These are phyloP conservation scores for Aegle marmelos DNA, from an alignment of 345 rosid genomes.

Conservation along the genomic window DNA sequence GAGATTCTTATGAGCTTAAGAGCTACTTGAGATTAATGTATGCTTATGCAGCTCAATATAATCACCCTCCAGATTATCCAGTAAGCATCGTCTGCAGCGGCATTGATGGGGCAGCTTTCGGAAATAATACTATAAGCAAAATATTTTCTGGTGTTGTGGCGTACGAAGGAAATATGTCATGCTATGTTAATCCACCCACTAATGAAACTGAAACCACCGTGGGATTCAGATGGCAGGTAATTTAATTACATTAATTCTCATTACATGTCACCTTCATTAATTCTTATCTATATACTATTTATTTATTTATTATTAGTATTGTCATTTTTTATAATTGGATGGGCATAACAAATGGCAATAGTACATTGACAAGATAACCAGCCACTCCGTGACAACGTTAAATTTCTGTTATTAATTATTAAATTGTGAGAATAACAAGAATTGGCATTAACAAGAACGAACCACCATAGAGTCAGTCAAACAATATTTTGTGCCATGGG, in stretches of 20 bases:
- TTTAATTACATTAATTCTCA: neutral
- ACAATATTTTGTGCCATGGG: too few species aligned
- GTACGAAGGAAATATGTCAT: neutral
- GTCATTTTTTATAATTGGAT: too few species aligned
- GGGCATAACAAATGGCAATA: too few species aligned
- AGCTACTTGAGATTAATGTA: neutral
- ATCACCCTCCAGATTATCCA: constrained; percentile 21
- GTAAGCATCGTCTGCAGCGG: constrained; percentile 20
- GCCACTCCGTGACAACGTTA: too few species aligned
- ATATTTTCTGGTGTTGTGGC: constrained; percentile 27
- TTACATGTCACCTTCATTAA: neutral
- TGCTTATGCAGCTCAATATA: constrained; percentile 18
- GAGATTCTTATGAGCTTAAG: constrained; percentile 21
- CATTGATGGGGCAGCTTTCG: constrained; percentile 20
- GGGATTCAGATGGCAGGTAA: constrained; percentile 51
- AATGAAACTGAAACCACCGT: neutral
- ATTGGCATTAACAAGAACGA: too few species aligned
- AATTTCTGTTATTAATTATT: too few species aligned
- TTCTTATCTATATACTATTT: neutral
- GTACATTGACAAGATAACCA: too few species aligned
- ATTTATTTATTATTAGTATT: neutral
- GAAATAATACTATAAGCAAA: constrained; percentile 18
- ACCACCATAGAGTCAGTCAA: too few species aligned
- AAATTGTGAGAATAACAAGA: too few species aligned
- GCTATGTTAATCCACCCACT: constrained; percentile 12